Conservation (phyloP, 2,329 filamentous ascomycete species). For the Fusarium veterinarium region DNA sequence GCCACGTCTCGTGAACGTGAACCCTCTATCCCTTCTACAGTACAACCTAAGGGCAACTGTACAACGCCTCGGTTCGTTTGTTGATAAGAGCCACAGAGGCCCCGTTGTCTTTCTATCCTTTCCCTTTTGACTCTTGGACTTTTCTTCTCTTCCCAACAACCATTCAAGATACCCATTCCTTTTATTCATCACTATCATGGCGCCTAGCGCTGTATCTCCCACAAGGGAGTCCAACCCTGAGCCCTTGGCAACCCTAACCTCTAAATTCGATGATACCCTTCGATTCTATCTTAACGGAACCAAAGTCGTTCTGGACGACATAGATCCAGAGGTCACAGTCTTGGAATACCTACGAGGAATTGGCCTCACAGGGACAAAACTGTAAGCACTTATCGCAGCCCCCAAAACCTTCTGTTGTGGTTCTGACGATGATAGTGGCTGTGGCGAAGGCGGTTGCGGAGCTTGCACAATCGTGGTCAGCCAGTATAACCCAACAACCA, state of each 20-base stretch:
- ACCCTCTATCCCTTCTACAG: constrained; percentile 9
- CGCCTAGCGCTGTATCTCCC: constrained; percentile 66
- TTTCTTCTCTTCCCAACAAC: not conserved
- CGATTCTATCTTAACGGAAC: constrained; percentile 97
- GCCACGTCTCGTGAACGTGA: constrained; percentile 27
- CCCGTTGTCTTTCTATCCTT: not conserved
- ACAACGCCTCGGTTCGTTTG: constrained; percentile 30
- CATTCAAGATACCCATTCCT: not conserved
- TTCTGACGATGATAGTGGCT: constrained; percentile 67
- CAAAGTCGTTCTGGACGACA: constrained; percentile 83
- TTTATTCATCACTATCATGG: constrained; percentile 55
- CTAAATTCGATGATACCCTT: constrained; percentile 85
- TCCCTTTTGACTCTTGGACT: not conserved
- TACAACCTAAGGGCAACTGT: constrained; percentile 1
- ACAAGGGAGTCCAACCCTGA: constrained; percentile 53
- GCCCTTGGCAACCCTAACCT: constrained; percentile 66
- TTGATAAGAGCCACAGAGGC: constrained; percentile 34
- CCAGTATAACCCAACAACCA: constrained; percentile 92
- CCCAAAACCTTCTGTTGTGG: not conserved
- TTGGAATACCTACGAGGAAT: constrained; percentile 94
- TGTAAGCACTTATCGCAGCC: constrained; percentile 58
- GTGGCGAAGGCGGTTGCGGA: constrained; percentile 95
- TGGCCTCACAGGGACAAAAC: constrained; percentile 93
- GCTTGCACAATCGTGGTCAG: constrained; percentile 96
- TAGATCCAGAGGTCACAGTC: constrained; percentile 91